Percentiles rank a stretch among this genome's conserved stretches.
Conservation (phyloP, 495 filamentous ascomycete species). For the Tuber aestivum region DNA sequence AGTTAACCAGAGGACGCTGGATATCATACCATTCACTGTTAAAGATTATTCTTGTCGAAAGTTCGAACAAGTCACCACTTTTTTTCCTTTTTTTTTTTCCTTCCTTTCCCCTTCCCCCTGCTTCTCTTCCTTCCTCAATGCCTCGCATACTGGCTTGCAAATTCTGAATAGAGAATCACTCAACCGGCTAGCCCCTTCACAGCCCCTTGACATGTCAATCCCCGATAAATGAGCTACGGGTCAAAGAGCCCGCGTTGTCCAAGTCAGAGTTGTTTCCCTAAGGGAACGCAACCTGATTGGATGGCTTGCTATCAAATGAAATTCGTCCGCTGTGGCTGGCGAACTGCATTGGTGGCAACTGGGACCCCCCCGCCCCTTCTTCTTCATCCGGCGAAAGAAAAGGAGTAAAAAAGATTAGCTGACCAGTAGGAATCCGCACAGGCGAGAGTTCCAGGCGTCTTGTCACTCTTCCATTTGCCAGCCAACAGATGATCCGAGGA, state of each 20-base stretch:
- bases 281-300: not conserved
- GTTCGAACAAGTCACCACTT: conserved; percentile 1
- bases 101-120: conserved; percentile 7
- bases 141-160: not conserved
- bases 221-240: not conserved
- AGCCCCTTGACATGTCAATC: conserved; percentile 5
- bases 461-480: not conserved
- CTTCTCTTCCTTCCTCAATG: conserved; percentile 14
- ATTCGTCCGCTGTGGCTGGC: not conserved
- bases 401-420: not conserved
- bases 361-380: too few species aligned
- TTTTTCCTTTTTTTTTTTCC: conserved; percentile 9
- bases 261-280: not conserved
- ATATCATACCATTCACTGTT: not conserved
- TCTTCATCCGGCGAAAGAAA: too few species aligned
- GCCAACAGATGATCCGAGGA: not conserved
- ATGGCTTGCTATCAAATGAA: not conserved
- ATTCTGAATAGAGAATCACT: not conserved
- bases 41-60: not conserved
- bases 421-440: not conserved
- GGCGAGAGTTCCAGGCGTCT: not conserved
- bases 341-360: not conserved
- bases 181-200: not conserved
- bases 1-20: not conserved
- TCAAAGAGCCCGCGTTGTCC: not conserved